These are phyloP conservation scores for Penicillium brevicompactum DNA, from an alignment of 2,329 filamentous ascomycete genomes.

Conservation along the genomic window DNA sequence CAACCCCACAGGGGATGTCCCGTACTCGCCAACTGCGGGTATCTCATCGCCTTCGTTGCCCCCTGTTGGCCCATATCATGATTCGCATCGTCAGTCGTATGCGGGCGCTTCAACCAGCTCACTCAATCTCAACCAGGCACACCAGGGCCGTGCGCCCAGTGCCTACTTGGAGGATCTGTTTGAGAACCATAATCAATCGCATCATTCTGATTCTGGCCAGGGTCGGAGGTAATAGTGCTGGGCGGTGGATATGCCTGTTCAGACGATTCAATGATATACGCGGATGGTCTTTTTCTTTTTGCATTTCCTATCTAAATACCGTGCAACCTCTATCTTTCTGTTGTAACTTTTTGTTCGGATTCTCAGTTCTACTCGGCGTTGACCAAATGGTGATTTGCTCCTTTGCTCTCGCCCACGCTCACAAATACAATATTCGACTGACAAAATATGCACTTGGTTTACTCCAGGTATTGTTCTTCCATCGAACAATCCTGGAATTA, in stretches of 20 bases:
- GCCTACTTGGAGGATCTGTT: constrained; percentile 89
- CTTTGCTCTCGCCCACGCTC: no score
- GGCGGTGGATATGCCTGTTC: neutral
- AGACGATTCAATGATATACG: constrained; percentile 2
- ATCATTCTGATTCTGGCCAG: constrained; percentile 15
- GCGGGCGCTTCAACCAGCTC: constrained; percentile 56
- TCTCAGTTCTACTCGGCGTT: no score
- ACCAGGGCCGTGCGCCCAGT: constrained; percentile 76
- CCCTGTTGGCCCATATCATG: constrained; percentile 45
- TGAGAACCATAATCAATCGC: constrained; percentile 62
- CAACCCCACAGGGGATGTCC: constrained; percentile 44
- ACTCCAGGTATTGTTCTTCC: no score
- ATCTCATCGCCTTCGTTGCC: constrained; percentile 58
- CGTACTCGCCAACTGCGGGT: constrained; percentile 58
- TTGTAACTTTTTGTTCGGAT: no score
- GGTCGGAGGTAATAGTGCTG: constrained; percentile 7
- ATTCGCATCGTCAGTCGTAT: constrained; percentile 33
- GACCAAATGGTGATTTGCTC: no score
- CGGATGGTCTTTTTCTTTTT: no score
- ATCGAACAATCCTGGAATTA: no score
- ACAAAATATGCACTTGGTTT: no score
- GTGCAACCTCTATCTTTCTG: no score
- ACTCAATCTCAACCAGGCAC: constrained; percentile 64
- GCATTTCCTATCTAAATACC: no score
- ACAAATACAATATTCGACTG: no score